A percentile compares a stretch with the other conserved stretches of the same genome.
These are phyloP conservation scores for Neofusicoccum sp. DNA, from an alignment of 2,329 filamentous ascomycete species.

Conservation along the genomic window DNA sequence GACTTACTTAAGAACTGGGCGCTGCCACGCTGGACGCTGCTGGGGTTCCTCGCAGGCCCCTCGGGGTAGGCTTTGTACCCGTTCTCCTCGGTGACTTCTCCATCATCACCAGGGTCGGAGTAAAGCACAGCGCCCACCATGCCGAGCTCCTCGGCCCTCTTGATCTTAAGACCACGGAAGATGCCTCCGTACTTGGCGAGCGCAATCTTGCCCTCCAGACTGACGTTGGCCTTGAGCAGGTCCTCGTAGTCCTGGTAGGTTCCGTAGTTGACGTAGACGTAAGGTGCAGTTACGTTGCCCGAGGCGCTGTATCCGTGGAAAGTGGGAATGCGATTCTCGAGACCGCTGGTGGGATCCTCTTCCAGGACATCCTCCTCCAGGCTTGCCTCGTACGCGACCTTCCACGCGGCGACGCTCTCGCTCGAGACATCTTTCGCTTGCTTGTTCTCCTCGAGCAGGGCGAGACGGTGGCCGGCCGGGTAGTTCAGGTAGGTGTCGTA, in stretches of 20 bases:
- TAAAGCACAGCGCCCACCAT: slow-evolving; percentile 87
- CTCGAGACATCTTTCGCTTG: slow-evolving; percentile 61
- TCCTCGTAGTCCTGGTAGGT: slow-evolving; percentile 86
- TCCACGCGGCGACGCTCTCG: slow-evolving; percentile 50
- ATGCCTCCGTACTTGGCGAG: slow-evolving; percentile 82
- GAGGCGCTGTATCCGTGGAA: slow-evolving; percentile 95
- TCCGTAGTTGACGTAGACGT: slow-evolving; percentile 90
- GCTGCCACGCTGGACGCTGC: slow-evolving; percentile 87
- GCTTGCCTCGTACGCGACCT: slow-evolving; percentile 75
- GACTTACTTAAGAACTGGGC: slow-evolving; percentile 60
- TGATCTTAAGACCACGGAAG: slow-evolving; percentile 90
- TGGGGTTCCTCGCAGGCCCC: slow-evolving; percentile 84
- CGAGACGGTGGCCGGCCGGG: slow-evolving; percentile 50
- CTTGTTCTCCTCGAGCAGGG: slow-evolving; percentile 48
- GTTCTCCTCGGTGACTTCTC: slow-evolving; percentile 76
- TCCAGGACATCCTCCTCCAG: slow-evolving; percentile 83
- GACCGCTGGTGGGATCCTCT: slow-evolving; percentile 76
- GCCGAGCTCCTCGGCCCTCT: slow-evolving; percentile 86
- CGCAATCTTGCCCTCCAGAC: slow-evolving; percentile 81
- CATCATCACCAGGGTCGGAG: slow-evolving; percentile 87
- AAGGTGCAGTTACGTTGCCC: slow-evolving; percentile 86
- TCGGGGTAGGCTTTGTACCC: slow-evolving; percentile 79
- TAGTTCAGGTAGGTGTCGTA: slow-evolving; percentile 58
- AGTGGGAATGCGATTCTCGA: slow-evolving; percentile 75
- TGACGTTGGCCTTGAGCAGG: slow-evolving; percentile 72